Percentiles rank a stretch among this genome's conserved stretches.
Evolutionary conservation across 108 stramenopile species (phyloP).

Genomic region (Cyclostephanos tholiformis): DNA sequence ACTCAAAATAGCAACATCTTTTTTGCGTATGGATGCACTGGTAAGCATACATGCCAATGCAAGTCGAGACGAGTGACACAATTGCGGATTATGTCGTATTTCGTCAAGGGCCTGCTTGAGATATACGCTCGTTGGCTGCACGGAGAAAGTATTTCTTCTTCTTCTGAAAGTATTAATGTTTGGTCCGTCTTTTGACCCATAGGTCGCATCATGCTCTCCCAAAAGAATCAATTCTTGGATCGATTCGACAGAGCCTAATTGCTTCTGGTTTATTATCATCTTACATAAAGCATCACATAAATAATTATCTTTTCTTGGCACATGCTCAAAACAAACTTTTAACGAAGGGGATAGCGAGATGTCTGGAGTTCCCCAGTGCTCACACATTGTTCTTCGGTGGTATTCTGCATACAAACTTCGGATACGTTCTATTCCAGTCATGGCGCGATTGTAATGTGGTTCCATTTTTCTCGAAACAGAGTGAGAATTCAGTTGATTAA

Average conservation of each 20-base stretch:
- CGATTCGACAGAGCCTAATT: slow-evolving; percentile 21
- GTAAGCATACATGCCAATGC: slow-evolving; percentile 39
- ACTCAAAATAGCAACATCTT: slow-evolving; percentile 21
- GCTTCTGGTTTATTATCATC: slow-evolving; percentile 29
- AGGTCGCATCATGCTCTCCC: slow-evolving; percentile 16
- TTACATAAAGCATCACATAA: slow-evolving; percentile 63
- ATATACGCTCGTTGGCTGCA: slow-evolving; percentile 13
- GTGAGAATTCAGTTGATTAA: slow-evolving; percentile 61
- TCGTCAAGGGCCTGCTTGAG: slow-evolving; percentile 7
- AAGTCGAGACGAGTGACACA: slow-evolving; percentile 40
- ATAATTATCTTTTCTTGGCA: slow-evolving; percentile 59
- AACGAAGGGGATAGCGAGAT: slow-evolving; percentile 5
- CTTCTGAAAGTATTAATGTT: neutral
- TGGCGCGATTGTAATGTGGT: slow-evolving; percentile 32
- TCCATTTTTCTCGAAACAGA: slow-evolving; percentile 64
- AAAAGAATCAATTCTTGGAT: slow-evolving; percentile 23
- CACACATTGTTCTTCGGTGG: slow-evolving; percentile 4
- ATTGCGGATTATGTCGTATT: slow-evolving; percentile 5
- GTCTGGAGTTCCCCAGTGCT: neutral
- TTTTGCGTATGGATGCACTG: slow-evolving; percentile 17
- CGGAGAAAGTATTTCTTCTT: neutral
- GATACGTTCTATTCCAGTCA: slow-evolving; percentile 25
- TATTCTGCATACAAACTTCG: slow-evolving; percentile 12
- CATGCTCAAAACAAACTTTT: slow-evolving; percentile 40
- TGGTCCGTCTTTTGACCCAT: neutral